Percentiles rank a stretch among this genome's conserved stretches.
Evolutionary conservation across 371 early-diverging fungal genomes (phyloP).

Genomic region (Lichtheimia corymbifera): DNA sequence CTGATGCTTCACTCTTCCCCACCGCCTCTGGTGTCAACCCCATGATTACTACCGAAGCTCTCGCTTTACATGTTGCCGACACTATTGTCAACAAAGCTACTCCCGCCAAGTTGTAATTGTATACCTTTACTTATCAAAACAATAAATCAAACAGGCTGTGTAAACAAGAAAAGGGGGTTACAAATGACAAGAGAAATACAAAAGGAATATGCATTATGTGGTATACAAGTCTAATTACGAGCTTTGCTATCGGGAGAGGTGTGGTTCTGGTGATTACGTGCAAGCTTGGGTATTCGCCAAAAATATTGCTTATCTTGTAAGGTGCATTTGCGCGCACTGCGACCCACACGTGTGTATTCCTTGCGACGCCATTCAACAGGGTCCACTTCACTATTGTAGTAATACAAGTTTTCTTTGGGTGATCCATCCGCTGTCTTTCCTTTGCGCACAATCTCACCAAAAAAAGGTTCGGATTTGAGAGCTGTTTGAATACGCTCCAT

Average conservation of each 20-base stretch:
- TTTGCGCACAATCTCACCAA: conserved; percentile 63
- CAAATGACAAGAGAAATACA: no score
- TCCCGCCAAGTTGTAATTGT: not conserved
- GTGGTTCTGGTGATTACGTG: conserved; percentile 29
- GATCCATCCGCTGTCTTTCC: conserved; percentile 69
- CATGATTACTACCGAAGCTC: conserved; percentile 64
- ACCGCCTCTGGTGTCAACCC: conserved; percentile 77
- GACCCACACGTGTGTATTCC: conserved; percentile 54
- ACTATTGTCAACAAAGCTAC: conserved; percentile 11
- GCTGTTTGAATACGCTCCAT: conserved; percentile 32
- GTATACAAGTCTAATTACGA: no score
- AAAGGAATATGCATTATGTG: no score
- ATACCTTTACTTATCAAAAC: not conserved
- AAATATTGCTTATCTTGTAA: conserved; percentile 69
- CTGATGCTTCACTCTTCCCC: conserved; percentile 75
- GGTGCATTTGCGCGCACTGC: conserved; percentile 67
- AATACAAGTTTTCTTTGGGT: conserved; percentile 61
- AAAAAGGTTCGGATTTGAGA: conserved; percentile 42
- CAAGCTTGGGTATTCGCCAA: conserved; percentile 66
- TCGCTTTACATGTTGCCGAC: conserved; percentile 36
- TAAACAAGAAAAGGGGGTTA: not conserved
- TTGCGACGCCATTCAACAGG: conserved; percentile 57
- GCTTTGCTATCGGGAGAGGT: no score
- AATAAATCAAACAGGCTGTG: not conserved
- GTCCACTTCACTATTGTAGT: conserved; percentile 61